Base-by-base conservation (phyloP, 169 alveolate genomes). In the Eimeria tenella region DNA sequence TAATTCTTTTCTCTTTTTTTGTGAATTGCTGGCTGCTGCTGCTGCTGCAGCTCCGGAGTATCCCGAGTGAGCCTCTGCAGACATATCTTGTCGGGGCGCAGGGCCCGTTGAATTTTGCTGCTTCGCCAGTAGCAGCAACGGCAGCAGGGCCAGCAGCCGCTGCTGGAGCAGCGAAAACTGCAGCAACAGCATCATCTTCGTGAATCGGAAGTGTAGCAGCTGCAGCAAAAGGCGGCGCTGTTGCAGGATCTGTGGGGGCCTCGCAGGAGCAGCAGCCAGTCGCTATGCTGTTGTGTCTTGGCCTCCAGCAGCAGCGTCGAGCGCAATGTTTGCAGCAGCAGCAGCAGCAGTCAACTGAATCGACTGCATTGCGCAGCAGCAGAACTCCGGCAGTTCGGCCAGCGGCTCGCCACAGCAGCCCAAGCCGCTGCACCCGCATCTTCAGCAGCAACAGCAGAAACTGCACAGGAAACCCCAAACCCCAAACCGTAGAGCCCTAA, bases 41-140 rank as follows among this genome's bases (percentile, higher is more conserved):
- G 77, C 77, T 23, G 15, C 52, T 0, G 77, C 77, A 68, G 77
- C 77, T 31, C 42, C 42, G 42, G 42, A 31, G 42, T 31, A 31
- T 2, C 42, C 42, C 42, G 42, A 31, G 42, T 31, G 42, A 31
- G 42, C 42, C 42, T 31, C 42, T 31, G 42, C 42, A 31, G 0
- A 31, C 42, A 31, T 31, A 31, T 31, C 42, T 31, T 31, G 42
- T 31, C 42, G 42, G 42, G 42, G 0, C 42, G 42, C 42, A 31
- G 42, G 42, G 42, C 42, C 42, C 42, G 31, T 25, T 63, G 74
- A n/a, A n/a, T 68, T 42, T 50, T 21, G 77, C 77, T 68, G 77
- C 77, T 23, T 7, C 52, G 8, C 53, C 77, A 68, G 77, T 50
- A 68, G 77, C 77, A 68, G 77, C 77, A n/a, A 50, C 77, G 25